Evolutionary conservation across 345 rosid species (phyloP), one percentile per base, ranked within the genome.

Genomic region (Conringia planisiliqua): DNA sequence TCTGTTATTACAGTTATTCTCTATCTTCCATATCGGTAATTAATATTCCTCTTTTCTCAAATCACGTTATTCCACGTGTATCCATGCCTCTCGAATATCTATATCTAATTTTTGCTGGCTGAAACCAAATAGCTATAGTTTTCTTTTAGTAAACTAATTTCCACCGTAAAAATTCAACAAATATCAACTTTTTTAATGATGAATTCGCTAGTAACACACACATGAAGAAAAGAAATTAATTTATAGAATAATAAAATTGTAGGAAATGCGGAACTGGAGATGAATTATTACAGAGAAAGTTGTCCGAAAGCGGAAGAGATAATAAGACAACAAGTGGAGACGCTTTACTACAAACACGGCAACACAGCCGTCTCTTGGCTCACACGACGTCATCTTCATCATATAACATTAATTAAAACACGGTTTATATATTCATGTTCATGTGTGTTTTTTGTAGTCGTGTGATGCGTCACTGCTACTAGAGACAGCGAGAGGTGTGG

Each of bases 321-420:
- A 57, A 81, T 91, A 78, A 87, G 85, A 71, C 82, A 83, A 65
- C 81, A 89, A 74, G 97, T 94, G 50, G 73, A 55, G 56, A 78
- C 68, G 1, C 88, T 94, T 30, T 91, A 91, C 73, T 33, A 85
- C n/a, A 79, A 85, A 48, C 95, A 91, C 57, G 95, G 96, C 62
- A 94, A 94, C 74, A 91, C 97, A 0, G 95, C 97, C 11, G 87
- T 94, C 26, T 90, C 96, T 5, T 94, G 95, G 98, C 83, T 91
- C 67, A 71, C 75, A 42, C 42, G 38, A 11, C 51, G 17, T 18
- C 46, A 26, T 42, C 39, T 22, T 20, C 18, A 40, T 7, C 63
- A 42, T 26, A 42, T 44, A 30, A 47, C 20, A 17, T 18, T 7
- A 48, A 17, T 18, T 7, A 48, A 30, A 42, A 62, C 22, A 42